These are phyloP conservation scores for Fraxinus paxiana DNA, from an alignment of 305 asterid species.

Conservation along the genomic window DNA sequence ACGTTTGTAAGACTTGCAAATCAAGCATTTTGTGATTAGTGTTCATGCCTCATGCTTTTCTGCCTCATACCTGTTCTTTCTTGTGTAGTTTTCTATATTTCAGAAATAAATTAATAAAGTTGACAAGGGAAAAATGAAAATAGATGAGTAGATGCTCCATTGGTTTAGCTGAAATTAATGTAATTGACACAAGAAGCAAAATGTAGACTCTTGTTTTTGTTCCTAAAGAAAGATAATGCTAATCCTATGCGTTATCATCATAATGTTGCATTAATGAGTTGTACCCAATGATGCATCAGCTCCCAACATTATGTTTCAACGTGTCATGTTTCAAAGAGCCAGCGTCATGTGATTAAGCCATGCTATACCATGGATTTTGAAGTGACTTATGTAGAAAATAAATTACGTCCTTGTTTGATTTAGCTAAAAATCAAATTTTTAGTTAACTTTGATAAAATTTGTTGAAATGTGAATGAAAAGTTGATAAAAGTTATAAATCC, in stretches of 20 bases:
- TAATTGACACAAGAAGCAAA: not conserved
- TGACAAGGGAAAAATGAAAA: not conserved
- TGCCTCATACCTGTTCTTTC: not conserved
- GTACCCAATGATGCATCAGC: not conserved
- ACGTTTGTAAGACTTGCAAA: not conserved
- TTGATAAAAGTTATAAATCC: too few species aligned
- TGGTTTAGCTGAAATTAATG: not conserved
- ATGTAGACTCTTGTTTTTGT: not conserved
- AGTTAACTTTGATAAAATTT: not conserved
- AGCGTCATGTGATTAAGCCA: not conserved
- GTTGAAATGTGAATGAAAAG: not conserved
- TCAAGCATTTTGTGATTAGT: slow-evolving; percentile 1
- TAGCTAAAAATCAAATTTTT: not conserved
- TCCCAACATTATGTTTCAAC: not conserved
- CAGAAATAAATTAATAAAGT: not conserved
- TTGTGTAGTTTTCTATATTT: not conserved
- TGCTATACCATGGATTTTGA: not conserved
- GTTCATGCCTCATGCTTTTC: not conserved
- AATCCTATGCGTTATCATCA: not conserved
- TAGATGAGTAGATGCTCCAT: not conserved
- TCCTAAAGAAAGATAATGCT: not conserved
- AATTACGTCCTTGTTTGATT: not conserved
- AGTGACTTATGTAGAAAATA: not conserved
- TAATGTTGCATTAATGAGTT: not conserved
- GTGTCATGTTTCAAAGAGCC: not conserved